A percentile compares a stretch with the other conserved stretches of the same genome.
Conservation (phyloP, 768 basidiomycete genomes). For the Tricholoma bakamatsutake region DNA sequence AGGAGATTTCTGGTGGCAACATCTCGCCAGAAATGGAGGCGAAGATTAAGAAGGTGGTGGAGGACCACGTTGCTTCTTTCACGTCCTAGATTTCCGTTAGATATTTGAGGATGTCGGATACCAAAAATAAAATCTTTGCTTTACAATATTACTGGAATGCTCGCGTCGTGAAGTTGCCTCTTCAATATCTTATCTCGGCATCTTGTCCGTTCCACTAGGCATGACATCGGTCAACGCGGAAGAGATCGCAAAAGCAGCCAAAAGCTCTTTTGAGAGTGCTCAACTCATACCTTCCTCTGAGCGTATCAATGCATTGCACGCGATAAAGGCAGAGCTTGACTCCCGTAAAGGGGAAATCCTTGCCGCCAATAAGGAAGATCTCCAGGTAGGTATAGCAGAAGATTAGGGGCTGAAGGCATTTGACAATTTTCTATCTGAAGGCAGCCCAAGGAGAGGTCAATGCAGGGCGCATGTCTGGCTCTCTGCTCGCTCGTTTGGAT, state of each 20-base stretch:
- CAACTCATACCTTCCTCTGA: constrained; percentile 70
- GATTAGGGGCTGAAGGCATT: background rate
- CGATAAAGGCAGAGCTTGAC: constrained; percentile 64
- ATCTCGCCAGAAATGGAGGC: constrained; percentile 89
- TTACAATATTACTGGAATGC: too few species aligned
- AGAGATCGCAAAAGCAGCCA: constrained; percentile 72
- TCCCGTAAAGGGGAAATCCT: constrained; percentile 64
- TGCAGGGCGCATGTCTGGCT: constrained; percentile 75
- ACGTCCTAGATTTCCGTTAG: constrained; percentile 38
- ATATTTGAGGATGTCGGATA: constrained; percentile 7
- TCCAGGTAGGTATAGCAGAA: constrained; percentile 46
- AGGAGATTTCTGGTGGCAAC: constrained; percentile 77
- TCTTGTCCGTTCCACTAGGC: background rate
- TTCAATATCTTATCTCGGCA: background rate
- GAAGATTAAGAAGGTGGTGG: constrained; percentile 92
- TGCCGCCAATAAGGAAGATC: constrained; percentile 73
- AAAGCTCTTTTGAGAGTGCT: constrained; percentile 79
- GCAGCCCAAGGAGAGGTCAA: constrained; percentile 75
- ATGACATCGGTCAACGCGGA: constrained; percentile 30
- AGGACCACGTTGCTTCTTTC: constrained; percentile 83
- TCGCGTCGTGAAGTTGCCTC: background rate
- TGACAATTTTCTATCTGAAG: constrained; percentile 28
- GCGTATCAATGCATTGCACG: constrained; percentile 64
- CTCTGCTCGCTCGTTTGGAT: constrained; percentile 85
- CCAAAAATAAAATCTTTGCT: constrained; percentile 17